Evolutionary conservation across 2,329 filamentous ascomycete species (phyloP), one percentile per base, ranked within the genome.

Genomic region (Penicillium olsonii): DNA sequence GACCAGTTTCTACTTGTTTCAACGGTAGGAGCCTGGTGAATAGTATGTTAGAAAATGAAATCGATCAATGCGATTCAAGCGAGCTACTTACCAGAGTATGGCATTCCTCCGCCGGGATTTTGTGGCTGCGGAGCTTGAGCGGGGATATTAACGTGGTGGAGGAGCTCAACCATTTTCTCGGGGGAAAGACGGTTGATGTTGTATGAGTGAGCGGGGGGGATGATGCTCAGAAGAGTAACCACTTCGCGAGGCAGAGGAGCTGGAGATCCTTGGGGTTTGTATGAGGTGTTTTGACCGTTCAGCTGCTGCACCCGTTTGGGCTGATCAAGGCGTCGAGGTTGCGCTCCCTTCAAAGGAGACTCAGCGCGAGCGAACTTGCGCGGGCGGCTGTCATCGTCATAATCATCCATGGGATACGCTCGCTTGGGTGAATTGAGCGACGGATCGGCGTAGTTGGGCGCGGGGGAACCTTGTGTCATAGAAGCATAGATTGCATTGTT

Each of bases 291-390:
- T 41, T 61, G 60, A 14, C 59, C 63, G 39, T 70, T 68, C 15
- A 63, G 50, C 22, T 64, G 68, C 27, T 66, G 66, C 8, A 76
- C 73, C 38, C 78, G 73, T 50, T 78, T 79, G 55, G 90, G 85
- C 66, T 94, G 88, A 62, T 94, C 90, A 18, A 95, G 78, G 29
- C 92, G 86, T 48, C 92, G 86, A 20, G 90, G 90, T 31, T 92
- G 90, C 1, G 90, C 89, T 12, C 90, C 90, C 68, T 97, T 99
- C 31, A 97, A 79, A 0, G 95, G 94, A 5, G 92, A 97, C 48
- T 89, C 91, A n/a, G 87, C 92, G 37, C 95, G 85, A 41, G 87
- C 83, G 43, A 96, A 81, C 69, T 97, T 96, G 60, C 92, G 88
- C 1, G 91, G 90, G 17, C 88, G 87, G 57, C 84, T 84, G 31